Evolutionary conservation across 208 protist species (phyloP).

Genomic region (Leishmania mexicana): DNA sequence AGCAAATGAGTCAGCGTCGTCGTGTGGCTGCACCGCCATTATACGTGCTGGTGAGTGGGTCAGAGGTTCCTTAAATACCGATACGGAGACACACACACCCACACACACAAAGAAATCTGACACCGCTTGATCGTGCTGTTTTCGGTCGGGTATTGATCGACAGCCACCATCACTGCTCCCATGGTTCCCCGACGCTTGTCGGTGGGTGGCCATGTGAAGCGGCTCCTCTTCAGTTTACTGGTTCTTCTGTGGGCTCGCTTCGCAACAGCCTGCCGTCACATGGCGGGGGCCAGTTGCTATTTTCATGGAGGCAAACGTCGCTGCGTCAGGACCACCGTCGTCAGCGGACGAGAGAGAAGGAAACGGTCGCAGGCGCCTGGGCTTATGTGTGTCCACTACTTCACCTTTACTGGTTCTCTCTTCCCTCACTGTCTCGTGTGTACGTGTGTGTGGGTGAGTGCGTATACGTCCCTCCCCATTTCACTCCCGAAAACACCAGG

Average conservation of each 20-base stretch:
- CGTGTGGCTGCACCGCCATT: neutral
- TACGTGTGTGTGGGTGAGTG: neutral
- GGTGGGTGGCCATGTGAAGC: neutral
- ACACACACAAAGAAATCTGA: neutral
- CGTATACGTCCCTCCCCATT: neutral
- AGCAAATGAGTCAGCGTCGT: neutral
- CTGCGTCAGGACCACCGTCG: neutral
- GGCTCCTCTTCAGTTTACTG: neutral
- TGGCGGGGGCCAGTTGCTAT: neutral
- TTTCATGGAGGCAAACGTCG: neutral
- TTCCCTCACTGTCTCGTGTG: neutral
- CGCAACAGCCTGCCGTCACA: neutral
- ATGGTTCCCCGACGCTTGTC: neutral
- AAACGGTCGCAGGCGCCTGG: neutral
- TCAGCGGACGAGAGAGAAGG: neutral
- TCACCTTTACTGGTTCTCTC: neutral
- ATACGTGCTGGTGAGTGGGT: neutral
- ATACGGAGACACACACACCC: neutral
- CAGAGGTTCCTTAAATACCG: neutral
- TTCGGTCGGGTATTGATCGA: no score
- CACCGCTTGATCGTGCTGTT: neutral
- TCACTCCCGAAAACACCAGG: neutral
- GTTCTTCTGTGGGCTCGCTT: neutral
- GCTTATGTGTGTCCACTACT: neutral
- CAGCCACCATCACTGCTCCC: neutral